Conservation (phyloP, 2,329 filamentous ascomycete genomes). For the Trematosphaeria pertusa region DNA sequence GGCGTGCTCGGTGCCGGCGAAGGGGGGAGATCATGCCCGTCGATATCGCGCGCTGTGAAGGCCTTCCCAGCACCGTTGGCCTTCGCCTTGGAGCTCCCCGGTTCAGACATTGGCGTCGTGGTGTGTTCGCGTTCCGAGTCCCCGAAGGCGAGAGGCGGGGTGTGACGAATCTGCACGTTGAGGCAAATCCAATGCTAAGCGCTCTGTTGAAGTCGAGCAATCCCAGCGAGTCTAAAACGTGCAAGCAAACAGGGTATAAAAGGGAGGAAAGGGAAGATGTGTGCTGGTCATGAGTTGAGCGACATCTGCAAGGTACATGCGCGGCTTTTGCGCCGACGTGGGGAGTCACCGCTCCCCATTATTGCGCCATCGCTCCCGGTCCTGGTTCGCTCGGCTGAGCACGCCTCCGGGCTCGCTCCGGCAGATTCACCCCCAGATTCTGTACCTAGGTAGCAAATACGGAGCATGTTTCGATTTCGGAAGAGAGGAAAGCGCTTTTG, state of each 20-base stretch:
- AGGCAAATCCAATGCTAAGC: constrained; percentile 20
- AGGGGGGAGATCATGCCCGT: constrained; percentile 49
- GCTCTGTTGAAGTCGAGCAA: constrained; percentile 15
- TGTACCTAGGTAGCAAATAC: too few species aligned
- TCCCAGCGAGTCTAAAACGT: constrained; percentile 1
- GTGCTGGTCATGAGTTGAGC: constrained; percentile 14
- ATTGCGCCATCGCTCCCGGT: constrained; percentile 39
- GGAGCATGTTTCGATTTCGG: too few species aligned
- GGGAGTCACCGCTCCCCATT: constrained; percentile 39
- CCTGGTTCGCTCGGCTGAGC: constrained; percentile 31
- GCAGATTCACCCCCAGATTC: constrained; percentile 2
- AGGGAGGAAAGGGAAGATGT: constrained; percentile 10
- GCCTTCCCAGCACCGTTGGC: constrained; percentile 49
- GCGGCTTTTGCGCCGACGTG: constrained; percentile 21
- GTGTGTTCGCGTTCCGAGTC: constrained; percentile 4
- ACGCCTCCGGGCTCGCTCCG: constrained; percentile 28
- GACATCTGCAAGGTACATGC: constrained; percentile 31
- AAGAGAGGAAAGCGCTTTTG: constrained; percentile 7
- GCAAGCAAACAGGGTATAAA: background rate
- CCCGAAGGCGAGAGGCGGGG: background rate
- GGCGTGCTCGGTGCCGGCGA: constrained; percentile 94
- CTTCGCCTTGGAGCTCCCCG: constrained; percentile 42
- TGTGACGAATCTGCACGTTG: constrained; percentile 11
- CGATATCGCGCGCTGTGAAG: constrained; percentile 47
- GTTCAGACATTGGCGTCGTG: constrained; percentile 35